These are phyloP conservation scores for Penicillium dipodomyicola DNA, from an alignment of 495 filamentous ascomycete species.

Conservation along the genomic window DNA sequence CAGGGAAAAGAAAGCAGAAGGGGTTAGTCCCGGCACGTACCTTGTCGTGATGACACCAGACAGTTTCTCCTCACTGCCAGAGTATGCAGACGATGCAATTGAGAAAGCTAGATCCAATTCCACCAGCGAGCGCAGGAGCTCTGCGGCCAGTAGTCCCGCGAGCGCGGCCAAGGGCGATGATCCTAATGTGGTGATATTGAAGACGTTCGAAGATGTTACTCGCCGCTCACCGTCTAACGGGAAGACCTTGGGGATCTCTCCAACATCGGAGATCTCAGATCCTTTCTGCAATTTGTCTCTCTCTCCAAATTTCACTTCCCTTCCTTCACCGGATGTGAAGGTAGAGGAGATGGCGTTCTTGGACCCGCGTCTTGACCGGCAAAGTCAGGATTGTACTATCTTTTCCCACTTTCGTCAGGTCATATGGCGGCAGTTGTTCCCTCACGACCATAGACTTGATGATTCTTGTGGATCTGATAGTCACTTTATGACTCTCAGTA, in stretches of 20 bases:
- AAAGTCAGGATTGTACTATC: slow-evolving; percentile 35
- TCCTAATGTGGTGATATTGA: slow-evolving; percentile 48
- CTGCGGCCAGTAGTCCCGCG: slow-evolving; percentile 21
- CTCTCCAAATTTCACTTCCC: slow-evolving; percentile 22
- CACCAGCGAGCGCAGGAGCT: slow-evolving; percentile 21
- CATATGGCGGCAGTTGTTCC: slow-evolving; percentile 43
- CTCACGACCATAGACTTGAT: slow-evolving; percentile 21
- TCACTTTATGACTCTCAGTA: slow-evolving; percentile 33
- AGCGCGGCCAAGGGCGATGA: slow-evolving; percentile 26
- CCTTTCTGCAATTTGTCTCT: slow-evolving; percentile 28
- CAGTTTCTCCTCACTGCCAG: slow-evolving; percentile 54
- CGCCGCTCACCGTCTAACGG: slow-evolving; percentile 31
- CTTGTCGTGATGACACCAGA: slow-evolving; percentile 54
- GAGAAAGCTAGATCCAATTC: slow-evolving; percentile 24
- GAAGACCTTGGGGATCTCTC: slow-evolving; percentile 34
- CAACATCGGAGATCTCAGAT: slow-evolving; percentile 37
- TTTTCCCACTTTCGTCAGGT: slow-evolving; percentile 46
- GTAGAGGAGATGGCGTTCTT: slow-evolving; percentile 17
- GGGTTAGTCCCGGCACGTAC: slow-evolving; percentile 53
- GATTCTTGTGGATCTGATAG: slow-evolving; percentile 26
- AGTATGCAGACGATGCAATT: slow-evolving; percentile 43
- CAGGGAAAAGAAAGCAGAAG: slow-evolving; percentile 56
- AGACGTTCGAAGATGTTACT: slow-evolving; percentile 48
- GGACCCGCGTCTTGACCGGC: slow-evolving; percentile 22
- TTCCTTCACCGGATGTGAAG: slow-evolving; percentile 22